phyloP scores from a whole-genome alignment of 805 yeast genomes.

The Sugiyamaella boreocaroliniensis region DNA sequence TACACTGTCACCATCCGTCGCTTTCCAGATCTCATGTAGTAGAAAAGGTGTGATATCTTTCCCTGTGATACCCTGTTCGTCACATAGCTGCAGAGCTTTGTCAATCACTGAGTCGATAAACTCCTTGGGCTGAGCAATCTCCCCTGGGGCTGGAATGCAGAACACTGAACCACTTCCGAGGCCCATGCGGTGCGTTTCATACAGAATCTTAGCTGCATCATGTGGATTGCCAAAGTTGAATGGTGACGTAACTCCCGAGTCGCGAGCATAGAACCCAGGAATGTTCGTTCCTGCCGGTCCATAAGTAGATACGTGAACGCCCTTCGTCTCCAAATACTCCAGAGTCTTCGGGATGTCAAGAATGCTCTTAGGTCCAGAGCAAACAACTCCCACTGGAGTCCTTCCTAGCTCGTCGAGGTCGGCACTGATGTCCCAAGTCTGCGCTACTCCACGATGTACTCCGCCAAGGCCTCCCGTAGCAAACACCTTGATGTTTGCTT shows the following conservation, averaged over 20 bases:
- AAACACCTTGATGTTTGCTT: conserved; percentile 75
- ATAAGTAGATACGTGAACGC: conserved; percentile 73
- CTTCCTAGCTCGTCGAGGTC: conserved; percentile 78
- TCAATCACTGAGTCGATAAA: conserved; percentile 52
- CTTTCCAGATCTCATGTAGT: conserved; percentile 53
- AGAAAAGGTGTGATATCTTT: conserved; percentile 77
- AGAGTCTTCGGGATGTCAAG: conserved; percentile 73
- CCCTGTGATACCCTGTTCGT: conserved; percentile 48
- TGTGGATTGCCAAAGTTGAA: conserved; percentile 46
- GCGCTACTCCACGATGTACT: conserved; percentile 72
- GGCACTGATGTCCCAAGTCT: conserved; percentile 75
- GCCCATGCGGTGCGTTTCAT: conserved; percentile 40
- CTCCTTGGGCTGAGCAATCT: conserved; percentile 48
- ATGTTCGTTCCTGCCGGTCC: conserved; percentile 48
- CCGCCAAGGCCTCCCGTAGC: conserved; percentile 95
- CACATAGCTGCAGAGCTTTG: conserved; percentile 53
- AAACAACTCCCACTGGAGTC: conserved; percentile 84
- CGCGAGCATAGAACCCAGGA: conserved; percentile 79
- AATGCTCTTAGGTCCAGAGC: conserved; percentile 87
- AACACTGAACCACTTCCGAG: conserved; percentile 65
- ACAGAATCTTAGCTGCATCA: conserved; percentile 59
- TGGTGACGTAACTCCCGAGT: conserved; percentile 69
- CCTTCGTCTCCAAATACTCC: conserved; percentile 86
- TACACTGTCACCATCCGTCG: conserved; percentile 66
- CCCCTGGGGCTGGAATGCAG: conserved; percentile 75